A percentile compares a stretch with the other conserved stretches of the same genome.
Conservation (phyloP, 148 eudicot genomes). For the Spergularia bocconei region DNA sequence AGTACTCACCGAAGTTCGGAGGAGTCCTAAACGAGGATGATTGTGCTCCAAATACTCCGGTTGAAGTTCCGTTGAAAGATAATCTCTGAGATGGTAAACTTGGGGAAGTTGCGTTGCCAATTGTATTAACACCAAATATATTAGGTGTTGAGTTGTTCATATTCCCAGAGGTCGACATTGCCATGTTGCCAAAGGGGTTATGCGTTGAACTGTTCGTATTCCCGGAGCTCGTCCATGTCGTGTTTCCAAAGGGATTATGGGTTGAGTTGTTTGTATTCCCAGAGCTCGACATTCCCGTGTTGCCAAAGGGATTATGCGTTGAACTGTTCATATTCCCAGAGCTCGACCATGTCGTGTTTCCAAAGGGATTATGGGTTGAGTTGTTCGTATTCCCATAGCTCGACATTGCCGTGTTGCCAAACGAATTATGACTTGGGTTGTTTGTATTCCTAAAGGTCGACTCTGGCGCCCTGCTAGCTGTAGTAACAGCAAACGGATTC, state of each 20-base stretch:
- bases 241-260: background rate
- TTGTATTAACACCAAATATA: constrained; percentile 9
- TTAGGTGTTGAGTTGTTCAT: background rate
- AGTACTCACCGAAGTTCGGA: constrained; percentile 13
- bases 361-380: constrained; percentile 6
- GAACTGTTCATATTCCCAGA: background rate
- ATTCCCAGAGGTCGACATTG: background rate
- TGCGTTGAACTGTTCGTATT: background rate
- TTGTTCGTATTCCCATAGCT: constrained; percentile 1
- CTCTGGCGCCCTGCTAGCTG: background rate
- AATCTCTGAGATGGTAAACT: constrained; percentile 5
- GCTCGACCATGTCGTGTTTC: background rate
- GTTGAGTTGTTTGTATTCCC: background rate
- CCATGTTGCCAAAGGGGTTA: background rate
- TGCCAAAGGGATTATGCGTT: constrained; percentile 3
- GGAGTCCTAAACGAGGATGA: constrained; percentile 19
- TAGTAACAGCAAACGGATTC: background rate
- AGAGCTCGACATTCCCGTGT: background rate
- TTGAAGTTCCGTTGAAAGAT: constrained; percentile 22
- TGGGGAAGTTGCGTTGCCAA: constrained; percentile 19
- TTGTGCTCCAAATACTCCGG: constrained; percentile 22
- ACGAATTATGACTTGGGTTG: constrained; percentile 12
- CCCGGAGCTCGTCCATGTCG: background rate
- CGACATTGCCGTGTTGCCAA: constrained; percentile 6
- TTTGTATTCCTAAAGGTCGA: constrained; percentile 7